Percentiles rank a stretch among this genome's conserved stretches.
Conservation (phyloP, 116 monocot species). For the Phalaenopsis hybrid region DNA sequence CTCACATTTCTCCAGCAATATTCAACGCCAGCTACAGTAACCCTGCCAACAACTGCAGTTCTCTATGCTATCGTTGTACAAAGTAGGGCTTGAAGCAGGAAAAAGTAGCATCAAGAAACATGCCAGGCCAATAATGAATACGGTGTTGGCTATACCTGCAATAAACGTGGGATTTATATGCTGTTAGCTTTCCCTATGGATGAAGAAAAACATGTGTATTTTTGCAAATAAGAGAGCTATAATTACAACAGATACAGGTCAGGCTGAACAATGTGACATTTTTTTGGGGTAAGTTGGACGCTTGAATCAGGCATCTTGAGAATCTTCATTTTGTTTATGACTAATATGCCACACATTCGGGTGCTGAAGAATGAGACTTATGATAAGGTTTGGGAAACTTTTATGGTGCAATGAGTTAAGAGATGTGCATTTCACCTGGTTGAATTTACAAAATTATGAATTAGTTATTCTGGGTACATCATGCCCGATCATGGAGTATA, state of each 20-base stretch:
- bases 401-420: background rate
- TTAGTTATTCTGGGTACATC: too few species aligned
- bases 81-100: conserved; percentile 46
- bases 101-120: conserved; percentile 65
- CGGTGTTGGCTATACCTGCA: conserved; percentile 22
- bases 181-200: background rate
- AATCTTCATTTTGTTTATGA: too few species aligned
- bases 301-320: too few species aligned
- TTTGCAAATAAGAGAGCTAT: too few species aligned
- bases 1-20: too few species aligned
- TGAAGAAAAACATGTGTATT: background rate
- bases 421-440: background rate
- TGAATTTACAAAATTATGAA: background rate
- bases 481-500: too few species aligned
- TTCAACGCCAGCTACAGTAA: conserved; percentile 47
- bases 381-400: too few species aligned
- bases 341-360: too few species aligned
- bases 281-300: too few species aligned
- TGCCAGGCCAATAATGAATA: conserved; percentile 38
- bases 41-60: conserved; percentile 70
- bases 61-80: conserved; percentile 45
- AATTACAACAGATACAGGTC: too few species aligned
- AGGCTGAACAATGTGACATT: too few species aligned
- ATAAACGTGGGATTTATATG: background rate
- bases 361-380: too few species aligned